Percentiles rank a stretch among this genome's conserved stretches.
Evolutionary conservation across 805 yeast species (phyloP).

Genomic region (Barnettozyma botsteinii): DNA sequence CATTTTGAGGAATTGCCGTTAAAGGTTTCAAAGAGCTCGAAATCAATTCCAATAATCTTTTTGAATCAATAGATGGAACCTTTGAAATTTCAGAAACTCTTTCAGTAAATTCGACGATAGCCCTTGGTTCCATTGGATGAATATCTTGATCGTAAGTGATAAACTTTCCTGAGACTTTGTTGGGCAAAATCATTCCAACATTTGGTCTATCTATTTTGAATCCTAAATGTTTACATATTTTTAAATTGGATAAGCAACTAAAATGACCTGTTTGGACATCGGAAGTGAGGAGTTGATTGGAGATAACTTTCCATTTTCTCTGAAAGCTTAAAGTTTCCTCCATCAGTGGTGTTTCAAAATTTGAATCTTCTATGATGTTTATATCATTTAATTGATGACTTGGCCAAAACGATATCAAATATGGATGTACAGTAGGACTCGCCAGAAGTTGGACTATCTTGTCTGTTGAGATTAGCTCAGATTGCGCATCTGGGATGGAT

Average conservation of each 20-base stretch:
- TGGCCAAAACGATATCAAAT: slow-evolving; percentile 64
- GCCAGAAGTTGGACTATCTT: slow-evolving; percentile 43
- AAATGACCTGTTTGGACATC: slow-evolving; percentile 46
- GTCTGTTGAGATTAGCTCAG: slow-evolving; percentile 34
- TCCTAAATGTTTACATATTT: slow-evolving; percentile 49
- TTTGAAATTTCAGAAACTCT: slow-evolving; percentile 43
- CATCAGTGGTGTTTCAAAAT: slow-evolving; percentile 38
- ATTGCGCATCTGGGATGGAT: slow-evolving; percentile 36
- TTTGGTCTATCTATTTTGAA: slow-evolving; percentile 35
- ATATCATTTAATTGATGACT: slow-evolving; percentile 36
- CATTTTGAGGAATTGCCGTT: slow-evolving; percentile 18
- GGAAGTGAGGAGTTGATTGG: slow-evolving; percentile 38
- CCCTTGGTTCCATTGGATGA: slow-evolving; percentile 23
- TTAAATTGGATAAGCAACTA: slow-evolving; percentile 48
- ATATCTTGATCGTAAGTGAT: slow-evolving; percentile 26
- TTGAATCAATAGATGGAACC: slow-evolving; percentile 27
- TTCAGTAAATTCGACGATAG: slow-evolving; percentile 38
- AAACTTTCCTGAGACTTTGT: slow-evolving; percentile 37
- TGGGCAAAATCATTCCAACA: slow-evolving; percentile 49
- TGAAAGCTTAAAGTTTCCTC: slow-evolving; percentile 46
- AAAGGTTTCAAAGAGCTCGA: not conserved
- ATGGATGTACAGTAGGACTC: slow-evolving; percentile 38
- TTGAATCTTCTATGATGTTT: slow-evolving; percentile 27
- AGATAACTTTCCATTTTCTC: slow-evolving; percentile 51
- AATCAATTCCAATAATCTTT: slow-evolving; percentile 15